Evolutionary conservation across 805 yeast genomes (phyloP), one percentile per base, ranked within the genome.

Genomic region (Cyberlindnera veronae): DNA sequence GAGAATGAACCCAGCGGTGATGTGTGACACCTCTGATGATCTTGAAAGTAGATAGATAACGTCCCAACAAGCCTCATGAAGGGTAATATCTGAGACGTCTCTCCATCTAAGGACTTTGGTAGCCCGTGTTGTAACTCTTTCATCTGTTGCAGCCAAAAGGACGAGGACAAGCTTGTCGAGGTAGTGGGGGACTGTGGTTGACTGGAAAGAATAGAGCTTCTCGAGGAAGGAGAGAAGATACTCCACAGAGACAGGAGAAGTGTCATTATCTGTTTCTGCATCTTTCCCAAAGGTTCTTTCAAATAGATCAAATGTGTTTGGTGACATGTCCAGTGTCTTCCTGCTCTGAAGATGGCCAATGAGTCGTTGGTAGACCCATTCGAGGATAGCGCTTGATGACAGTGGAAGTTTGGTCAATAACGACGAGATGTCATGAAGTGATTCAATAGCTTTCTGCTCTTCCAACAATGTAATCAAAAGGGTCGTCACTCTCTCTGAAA

Each of bases 91-190:
- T 1, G 45, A 29, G 1, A 36, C 50, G 29, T 71, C 64, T 60
- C 78, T 72, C 88, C 87, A 82, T 45, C 80, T 70, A 14, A 79
- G 53, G 0, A 71, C 41, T 29, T 65, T 67, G 1, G 74, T 63
- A 0, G 72, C 65, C 3, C 49, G 39, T 1, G 58, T 39, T 0
- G 76, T 60, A 3, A 76, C 51, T 2, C 48, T 52, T 6, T 63
- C 68, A 17, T 69, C 73, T 22, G 63, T 65, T 24, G 60, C 49
- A 0, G 71, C 61, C 15, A 74, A 45, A 23, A 62, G 64, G n/a
- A 62, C 32, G 11, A 66, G 52, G 9, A 69, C 50, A 8, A 67
- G 32, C 12, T 41, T 36, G 36, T 64, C 66, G 1, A 67, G 32
- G 3, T 39, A 20, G 6, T 39, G 16, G 6, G 50, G 31, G 7